These are phyloP conservation scores for Aspergillus awamori DNA, from an alignment of 2,329 filamentous ascomycete species.

Conservation along the genomic window DNA sequence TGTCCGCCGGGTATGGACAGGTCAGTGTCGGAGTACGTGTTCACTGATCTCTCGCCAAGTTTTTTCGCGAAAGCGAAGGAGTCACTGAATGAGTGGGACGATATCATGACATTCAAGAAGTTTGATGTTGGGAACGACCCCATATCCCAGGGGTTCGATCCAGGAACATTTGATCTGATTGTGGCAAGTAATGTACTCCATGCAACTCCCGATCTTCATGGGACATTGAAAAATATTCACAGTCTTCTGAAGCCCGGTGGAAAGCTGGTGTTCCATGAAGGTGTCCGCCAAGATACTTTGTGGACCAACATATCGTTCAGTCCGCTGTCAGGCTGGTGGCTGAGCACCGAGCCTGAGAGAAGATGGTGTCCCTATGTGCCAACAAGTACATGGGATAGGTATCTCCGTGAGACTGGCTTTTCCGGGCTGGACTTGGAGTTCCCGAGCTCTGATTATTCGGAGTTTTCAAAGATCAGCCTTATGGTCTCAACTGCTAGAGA, in stretches of 20 bases:
- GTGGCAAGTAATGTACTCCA: slow-evolving; percentile 36
- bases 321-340: slow-evolving; percentile 40
- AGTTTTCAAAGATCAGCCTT: slow-evolving; percentile 8
- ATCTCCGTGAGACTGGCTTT: slow-evolving; percentile 28
- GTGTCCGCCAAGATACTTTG: slow-evolving; percentile 5
- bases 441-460: slow-evolving; percentile 1
- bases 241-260: slow-evolving; percentile 44
- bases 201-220: slow-evolving; percentile 27
- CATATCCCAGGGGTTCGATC: slow-evolving; percentile 28
- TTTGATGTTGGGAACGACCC: slow-evolving; percentile 31
- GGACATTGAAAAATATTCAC: slow-evolving; percentile 26
- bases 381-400: slow-evolving; percentile 26
- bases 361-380: slow-evolving; percentile 4
- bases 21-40: slow-evolving; percentile 14
- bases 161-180: slow-evolving; percentile 31
- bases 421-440: slow-evolving; percentile 26
- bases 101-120: slow-evolving; percentile 29
- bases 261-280: slow-evolving; percentile 48
- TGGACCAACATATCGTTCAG: slow-evolving; percentile 32
- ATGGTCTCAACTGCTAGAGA: slow-evolving; percentile 12
- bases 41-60: slow-evolving; percentile 29
- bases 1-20: background rate
- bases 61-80: slow-evolving; percentile 37
- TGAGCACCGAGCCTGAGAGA: slow-evolving; percentile 8
- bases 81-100: slow-evolving; percentile 26